Evolutionary conservation across 306 rosid genomes (phyloP).

Genomic region (Corylus avellana): DNA sequence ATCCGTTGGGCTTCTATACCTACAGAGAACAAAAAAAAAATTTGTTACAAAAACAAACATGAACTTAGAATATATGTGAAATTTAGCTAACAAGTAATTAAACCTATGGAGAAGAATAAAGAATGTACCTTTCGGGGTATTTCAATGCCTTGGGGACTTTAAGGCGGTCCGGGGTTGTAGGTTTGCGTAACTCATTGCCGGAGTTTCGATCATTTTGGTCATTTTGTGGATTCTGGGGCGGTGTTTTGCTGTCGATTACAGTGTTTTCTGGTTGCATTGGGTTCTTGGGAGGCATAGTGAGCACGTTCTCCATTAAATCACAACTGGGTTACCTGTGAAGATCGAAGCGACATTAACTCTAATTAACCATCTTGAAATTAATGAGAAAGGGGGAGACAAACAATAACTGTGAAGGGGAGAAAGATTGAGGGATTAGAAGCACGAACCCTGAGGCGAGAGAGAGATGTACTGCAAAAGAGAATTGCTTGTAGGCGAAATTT

Average conservation of each 20-base stretch:
- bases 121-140: slow-evolving; percentile 74
- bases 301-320: slow-evolving; percentile 45
- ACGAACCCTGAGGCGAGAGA: not conserved
- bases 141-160: slow-evolving; percentile 79
- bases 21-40: slow-evolving; percentile 12
- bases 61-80: not conserved
- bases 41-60: not conserved
- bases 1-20: slow-evolving; percentile 96
- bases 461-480: not conserved
- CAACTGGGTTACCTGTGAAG: not conserved
- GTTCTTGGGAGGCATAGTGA: slow-evolving; percentile 30
- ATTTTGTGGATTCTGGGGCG: slow-evolving; percentile 31
- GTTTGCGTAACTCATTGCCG: slow-evolving; percentile 49
- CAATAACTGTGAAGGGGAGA: not conserved
- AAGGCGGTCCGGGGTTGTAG: slow-evolving; percentile 64
- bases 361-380: not conserved
- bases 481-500: not conserved
- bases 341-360: not conserved
- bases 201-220: slow-evolving; percentile 33
- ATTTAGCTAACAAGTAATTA: not conserved
- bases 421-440: not conserved
- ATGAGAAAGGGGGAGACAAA: not conserved
- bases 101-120: not conserved
- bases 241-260: slow-evolving; percentile 43
- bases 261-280: slow-evolving; percentile 34